Evolutionary conservation across 108 stramenopile genomes (phyloP).

Genomic region (Discostella pseudostelligera): DNA sequence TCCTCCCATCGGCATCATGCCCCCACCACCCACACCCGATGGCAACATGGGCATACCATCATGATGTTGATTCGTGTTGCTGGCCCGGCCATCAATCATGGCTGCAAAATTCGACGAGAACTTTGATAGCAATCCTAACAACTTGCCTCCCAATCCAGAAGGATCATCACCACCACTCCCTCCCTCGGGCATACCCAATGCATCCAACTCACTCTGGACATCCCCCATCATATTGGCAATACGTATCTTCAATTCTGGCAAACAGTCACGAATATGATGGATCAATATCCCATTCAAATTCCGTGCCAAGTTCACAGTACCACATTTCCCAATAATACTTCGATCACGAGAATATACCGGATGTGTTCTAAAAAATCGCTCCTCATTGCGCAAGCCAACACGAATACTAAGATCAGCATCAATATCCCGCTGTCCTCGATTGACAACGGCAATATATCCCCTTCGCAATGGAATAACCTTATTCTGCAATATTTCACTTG

Average conservation of each 20-base stretch:
- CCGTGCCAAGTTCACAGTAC: constrained; percentile 77
- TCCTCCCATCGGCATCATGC: neutral
- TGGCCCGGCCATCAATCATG: constrained; percentile 87
- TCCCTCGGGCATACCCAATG: constrained; percentile 68
- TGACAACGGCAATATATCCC: constrained; percentile 96
- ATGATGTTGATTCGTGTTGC: constrained; percentile 44
- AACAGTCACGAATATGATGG: constrained; percentile 95
- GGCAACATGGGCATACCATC: constrained; percentile 35
- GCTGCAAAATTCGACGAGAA: constrained; percentile 89
- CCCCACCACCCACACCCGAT: constrained; percentile 9
- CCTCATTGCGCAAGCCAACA: constrained; percentile 88
- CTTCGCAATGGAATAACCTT: constrained; percentile 87
- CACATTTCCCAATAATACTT: constrained; percentile 58
- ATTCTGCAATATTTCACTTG: constrained; percentile 86
- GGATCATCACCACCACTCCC: constrained; percentile 10
- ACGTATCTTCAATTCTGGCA: constrained; percentile 94
- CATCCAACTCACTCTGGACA: constrained; percentile 86
- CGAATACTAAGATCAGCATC: constrained; percentile 85
- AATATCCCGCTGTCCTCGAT: constrained; percentile 96
- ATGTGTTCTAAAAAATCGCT: constrained; percentile 89
- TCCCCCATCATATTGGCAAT: constrained; percentile 88
- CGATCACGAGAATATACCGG: constrained; percentile 82
- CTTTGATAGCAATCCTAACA: constrained; percentile 88
- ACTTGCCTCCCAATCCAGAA: constrained; percentile 61
- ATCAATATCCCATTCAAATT: constrained; percentile 92